Evolutionary conservation across 306 rosid genomes (phyloP).

Genomic region (Pterocarpus macrocarpus): DNA sequence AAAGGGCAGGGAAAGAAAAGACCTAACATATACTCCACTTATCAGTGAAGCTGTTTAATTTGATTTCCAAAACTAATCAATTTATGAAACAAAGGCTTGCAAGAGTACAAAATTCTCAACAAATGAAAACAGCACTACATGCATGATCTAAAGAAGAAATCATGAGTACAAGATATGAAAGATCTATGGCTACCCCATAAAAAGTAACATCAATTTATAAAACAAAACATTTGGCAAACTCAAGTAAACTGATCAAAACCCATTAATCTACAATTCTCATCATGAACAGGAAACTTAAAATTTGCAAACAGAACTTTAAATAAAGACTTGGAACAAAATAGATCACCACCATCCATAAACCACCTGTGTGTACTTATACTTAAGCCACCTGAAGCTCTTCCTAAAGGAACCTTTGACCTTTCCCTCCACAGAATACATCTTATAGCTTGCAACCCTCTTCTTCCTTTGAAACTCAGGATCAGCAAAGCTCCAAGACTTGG

Average conservation of each 20-base stretch:
- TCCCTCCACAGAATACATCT: conserved; percentile 82
- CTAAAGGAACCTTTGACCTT: conserved; percentile 79
- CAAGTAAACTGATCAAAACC: conserved; percentile 17
- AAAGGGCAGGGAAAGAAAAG: background rate
- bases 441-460: conserved; percentile 82
- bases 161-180: conserved; percentile 6
- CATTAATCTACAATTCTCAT: conserved; percentile 31
- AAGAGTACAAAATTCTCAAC: background rate
- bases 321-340: background rate
- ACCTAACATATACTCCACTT: background rate
- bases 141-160: background rate
- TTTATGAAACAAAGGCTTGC: background rate
- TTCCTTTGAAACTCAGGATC: conserved; percentile 87
- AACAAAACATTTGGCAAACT: background rate
- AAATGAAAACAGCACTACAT: conserved; percentile 2
- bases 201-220: background rate
- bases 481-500: conserved; percentile 59
- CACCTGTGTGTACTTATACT: conserved; percentile 70
- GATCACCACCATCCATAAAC: conserved; percentile 69
- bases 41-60: background rate
- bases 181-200: conserved; percentile 7
- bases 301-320: background rate
- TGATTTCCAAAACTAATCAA: background rate
- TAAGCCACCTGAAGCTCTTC: conserved; percentile 84
- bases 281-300: conserved; percentile 16